Evolutionary conservation across 345 rosid genomes (phyloP), one percentile per base, ranked within the genome.

Genomic region (Salix purpurea): DNA sequence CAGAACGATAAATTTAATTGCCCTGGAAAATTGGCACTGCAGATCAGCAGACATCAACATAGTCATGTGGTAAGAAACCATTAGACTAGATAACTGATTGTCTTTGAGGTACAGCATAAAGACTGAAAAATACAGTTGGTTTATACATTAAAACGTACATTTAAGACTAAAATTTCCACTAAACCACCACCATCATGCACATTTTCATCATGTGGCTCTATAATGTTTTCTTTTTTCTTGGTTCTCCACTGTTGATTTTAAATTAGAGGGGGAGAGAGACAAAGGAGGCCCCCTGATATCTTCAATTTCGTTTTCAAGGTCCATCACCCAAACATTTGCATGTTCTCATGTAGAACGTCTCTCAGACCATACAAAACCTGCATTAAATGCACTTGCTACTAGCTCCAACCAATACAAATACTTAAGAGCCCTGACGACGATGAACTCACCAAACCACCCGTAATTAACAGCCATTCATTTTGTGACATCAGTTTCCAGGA

Each of bases 381-480:
- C 91, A 88, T 86, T 89, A 32, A 88, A 85, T 88, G 87, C 86
- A 77, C 37, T 75, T 77, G 70, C 65, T 86, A 69, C 83, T 32
- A 32, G 34, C 34, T 80, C 70, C 83, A 36, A 10, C 30, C 79
- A 26, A 56, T 85, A 85, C 87, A 85, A 76, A 83, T 86, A 83
- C 84, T 67, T 19, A 34, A 2, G 67, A 30, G 37, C 74, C 79
- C 82, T 66, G 72, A 37, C 84, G 10, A 68, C 84, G 10, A 68
- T 58, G 36, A 76, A 74, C 74, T 32, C 72, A 52, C 39, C 74
- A 34, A 18, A 69, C 68, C 36, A 36, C 7, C 52, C 2, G 5
- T 32, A 32, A 32, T 16, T 13, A 12, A 40, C 48, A 8, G 36
- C 26, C 26, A 61, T 39, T 61, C 44, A 7, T 37, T 24, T 24